Conservation (phyloP, 202 grass and related monocot species). For the Alloteropsis angusta region DNA sequence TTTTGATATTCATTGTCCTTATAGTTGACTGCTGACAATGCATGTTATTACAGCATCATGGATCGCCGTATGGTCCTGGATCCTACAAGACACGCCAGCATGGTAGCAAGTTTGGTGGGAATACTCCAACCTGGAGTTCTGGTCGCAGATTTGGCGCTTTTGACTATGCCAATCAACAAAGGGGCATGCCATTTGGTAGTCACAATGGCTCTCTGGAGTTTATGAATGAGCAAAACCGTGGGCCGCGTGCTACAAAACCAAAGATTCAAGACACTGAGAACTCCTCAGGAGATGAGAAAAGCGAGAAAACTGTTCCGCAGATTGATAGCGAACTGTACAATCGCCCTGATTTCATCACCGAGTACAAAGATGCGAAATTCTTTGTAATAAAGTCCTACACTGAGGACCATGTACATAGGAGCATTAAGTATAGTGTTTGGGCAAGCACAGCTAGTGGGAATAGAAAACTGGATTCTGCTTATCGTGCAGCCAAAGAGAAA, state of each 20-base stretch:
- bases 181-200: conserved; percentile 35
- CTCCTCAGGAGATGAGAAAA: conserved; percentile 43
- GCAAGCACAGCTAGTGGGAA: conserved; percentile 59
- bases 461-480: conserved; percentile 60
- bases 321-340: conserved; percentile 48
- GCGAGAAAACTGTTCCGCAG: conserved; percentile 3
- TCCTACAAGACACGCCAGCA: conserved; percentile 45
- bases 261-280: conserved; percentile 45
- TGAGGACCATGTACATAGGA: conserved; percentile 76
- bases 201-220: conserved; percentile 55
- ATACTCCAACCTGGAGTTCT: conserved; percentile 40
- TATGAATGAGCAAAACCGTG: conserved; percentile 64
- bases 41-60: conserved; percentile 55
- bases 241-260: conserved; percentile 49
- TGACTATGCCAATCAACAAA: conserved; percentile 41
- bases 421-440: conserved; percentile 81
- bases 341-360: conserved; percentile 46
- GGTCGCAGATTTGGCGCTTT: conserved; percentile 31
- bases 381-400: conserved; percentile 79
- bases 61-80: conserved; percentile 47
- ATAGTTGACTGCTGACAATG: conserved; percentile 14
- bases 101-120: conserved; percentile 34
- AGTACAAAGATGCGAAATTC: conserved; percentile 64
- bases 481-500: conserved; percentile 37
- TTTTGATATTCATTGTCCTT: neutral